phyloP scores from a whole-genome alignment of 2,329 filamentous ascomycete genomes.

The Fusarium pininemorale region DNA sequence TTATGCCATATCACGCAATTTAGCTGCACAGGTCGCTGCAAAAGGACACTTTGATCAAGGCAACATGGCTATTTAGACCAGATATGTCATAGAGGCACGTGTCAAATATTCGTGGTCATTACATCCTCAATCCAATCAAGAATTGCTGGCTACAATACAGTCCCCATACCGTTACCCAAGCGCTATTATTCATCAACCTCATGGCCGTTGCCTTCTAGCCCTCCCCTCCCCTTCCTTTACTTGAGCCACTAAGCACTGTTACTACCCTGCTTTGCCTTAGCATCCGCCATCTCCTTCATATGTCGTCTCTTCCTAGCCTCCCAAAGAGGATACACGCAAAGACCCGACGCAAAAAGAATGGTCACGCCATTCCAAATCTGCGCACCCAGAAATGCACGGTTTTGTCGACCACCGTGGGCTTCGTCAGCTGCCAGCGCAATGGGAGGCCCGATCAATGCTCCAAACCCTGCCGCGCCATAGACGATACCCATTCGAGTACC shows the following conservation, averaged over 20 bases:
- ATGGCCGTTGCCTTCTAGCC: background rate
- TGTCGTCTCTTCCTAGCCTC: background rate
- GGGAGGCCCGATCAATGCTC: background rate
- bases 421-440: background rate
- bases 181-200: background rate
- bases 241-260: background rate
- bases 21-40: background rate
- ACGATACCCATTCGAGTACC: background rate
- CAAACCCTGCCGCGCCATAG: background rate
- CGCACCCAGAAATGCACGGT: background rate
- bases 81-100: background rate
- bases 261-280: background rate
- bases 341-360: background rate
- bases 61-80: background rate
- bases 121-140: background rate
- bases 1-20: too few species aligned
- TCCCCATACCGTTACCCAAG: background rate
- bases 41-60: rapidly evolving
- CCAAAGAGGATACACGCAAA: background rate
- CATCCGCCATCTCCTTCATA: background rate
- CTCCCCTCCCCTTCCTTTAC: background rate
- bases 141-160: background rate
- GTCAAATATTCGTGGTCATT: background rate
- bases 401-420: background rate
- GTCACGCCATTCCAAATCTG: background rate